phyloP scores from a whole-genome alignment of 176 grass and related monocot genomes.

The Puya raimondii region DNA sequence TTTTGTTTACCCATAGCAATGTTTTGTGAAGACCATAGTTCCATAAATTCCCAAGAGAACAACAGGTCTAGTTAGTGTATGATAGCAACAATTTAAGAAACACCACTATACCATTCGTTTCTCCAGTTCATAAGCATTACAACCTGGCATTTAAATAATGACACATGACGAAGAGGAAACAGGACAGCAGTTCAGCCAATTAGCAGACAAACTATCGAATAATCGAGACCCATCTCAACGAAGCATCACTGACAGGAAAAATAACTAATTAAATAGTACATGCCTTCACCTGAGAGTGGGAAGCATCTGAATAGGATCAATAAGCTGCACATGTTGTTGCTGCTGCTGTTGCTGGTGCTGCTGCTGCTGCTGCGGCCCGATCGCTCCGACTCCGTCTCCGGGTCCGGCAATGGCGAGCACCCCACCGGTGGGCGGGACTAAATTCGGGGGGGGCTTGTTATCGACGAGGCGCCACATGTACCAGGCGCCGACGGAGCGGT shows the following conservation, averaged over 20 bases:
- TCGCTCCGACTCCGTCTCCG: not conserved
- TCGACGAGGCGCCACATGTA: slow-evolving; percentile 97
- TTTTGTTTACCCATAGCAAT: too few species aligned
- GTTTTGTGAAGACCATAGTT: too few species aligned
- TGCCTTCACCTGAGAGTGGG: slow-evolving; percentile 39
- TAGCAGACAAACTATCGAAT: not conserved
- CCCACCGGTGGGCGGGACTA: not conserved
- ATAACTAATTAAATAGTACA: not conserved
- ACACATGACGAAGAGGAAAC: slow-evolving; percentile 3
- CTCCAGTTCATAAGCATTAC: slow-evolving; percentile 1
- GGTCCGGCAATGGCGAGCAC: not conserved
- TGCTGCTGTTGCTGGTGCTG: slow-evolving; percentile 16
- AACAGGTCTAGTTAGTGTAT: too few species aligned
- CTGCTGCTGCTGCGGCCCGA: slow-evolving; percentile 23
- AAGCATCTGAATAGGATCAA: slow-evolving; percentile 61
- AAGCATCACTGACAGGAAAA: not conserved
- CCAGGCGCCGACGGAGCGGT: slow-evolving; percentile 84
- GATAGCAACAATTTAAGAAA: too few species aligned
- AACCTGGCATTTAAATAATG: not conserved
- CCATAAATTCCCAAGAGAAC: too few species aligned
- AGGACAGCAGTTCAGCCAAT: slow-evolving; percentile 7
- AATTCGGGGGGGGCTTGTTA: slow-evolving; percentile 26
- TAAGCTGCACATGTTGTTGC: slow-evolving; percentile 29
- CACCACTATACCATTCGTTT: not conserved
- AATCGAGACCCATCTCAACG: slow-evolving; percentile 3